A percentile compares a stretch with the other conserved stretches of the same genome.
These are phyloP conservation scores for Salvia hispanica DNA, from an alignment of 257 asterid species.

Conservation along the genomic window DNA sequence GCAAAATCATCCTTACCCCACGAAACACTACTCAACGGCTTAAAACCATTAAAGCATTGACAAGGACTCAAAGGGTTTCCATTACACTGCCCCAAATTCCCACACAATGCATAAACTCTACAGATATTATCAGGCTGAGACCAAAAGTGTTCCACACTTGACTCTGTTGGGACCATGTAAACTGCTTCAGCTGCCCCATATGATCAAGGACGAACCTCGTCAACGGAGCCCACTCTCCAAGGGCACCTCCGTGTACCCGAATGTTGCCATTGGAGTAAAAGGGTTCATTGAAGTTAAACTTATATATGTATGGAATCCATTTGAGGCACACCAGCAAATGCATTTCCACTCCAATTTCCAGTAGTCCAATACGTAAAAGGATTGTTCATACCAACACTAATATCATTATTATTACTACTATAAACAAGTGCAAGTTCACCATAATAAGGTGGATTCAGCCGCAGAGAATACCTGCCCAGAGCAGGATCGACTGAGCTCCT, in stretches of 20 bases:
- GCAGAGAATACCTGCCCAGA: constrained; percentile 67
- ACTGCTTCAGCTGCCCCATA: constrained; percentile 69
- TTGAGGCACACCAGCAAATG: constrained; percentile 67
- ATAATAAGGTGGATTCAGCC: constrained; percentile 53
- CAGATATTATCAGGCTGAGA: constrained; percentile 75
- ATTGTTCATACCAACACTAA: constrained; percentile 25
- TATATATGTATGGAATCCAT: constrained; percentile 74
- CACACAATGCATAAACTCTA: constrained; percentile 62
- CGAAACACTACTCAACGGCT: constrained; percentile 46
- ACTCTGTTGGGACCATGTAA: constrained; percentile 68
- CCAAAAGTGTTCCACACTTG: constrained; percentile 73
- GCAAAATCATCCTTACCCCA: constrained; percentile 74
- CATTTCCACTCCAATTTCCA: constrained; percentile 74
- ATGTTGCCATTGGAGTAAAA: constrained; percentile 64
- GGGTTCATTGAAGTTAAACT: constrained; percentile 53
- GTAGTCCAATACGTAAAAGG: constrained; percentile 61
- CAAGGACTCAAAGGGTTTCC: constrained; percentile 52
- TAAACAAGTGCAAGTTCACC: constrained; percentile 74
- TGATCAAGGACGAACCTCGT: constrained; percentile 67
- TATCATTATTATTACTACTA: constrained; percentile 24
- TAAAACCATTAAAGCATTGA: constrained; percentile 59
- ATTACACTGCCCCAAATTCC: constrained; percentile 67
- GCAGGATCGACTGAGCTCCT: constrained; percentile 64
- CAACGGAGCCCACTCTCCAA: constrained; percentile 67
- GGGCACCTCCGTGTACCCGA: constrained; percentile 67